phyloP scores from a whole-genome alignment of 2,329 filamentous ascomycete species.

The Fusarium stilboides region DNA sequence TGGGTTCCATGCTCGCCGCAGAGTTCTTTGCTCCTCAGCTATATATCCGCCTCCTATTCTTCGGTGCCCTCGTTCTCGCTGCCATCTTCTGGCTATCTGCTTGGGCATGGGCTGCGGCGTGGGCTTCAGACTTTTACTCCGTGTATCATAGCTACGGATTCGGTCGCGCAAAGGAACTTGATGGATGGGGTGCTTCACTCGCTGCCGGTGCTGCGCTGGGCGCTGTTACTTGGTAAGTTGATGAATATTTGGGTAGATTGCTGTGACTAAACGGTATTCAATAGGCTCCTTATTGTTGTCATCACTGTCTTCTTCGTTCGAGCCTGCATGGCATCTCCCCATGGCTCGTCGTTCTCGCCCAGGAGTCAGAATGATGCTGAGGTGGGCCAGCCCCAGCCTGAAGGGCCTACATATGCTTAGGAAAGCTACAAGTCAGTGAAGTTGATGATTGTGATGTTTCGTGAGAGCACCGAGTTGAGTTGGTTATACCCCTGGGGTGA shows the following conservation, averaged over 20 bases:
- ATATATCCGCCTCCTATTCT: conserved; percentile 55
- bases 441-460: neutral
- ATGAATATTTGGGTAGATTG: too few species aligned
- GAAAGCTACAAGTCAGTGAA: neutral
- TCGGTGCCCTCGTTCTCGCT: conserved; percentile 56
- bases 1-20: conserved; percentile 56
- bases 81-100: conserved; percentile 62
- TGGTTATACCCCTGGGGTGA: neutral
- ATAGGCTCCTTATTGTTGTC: conserved; percentile 58
- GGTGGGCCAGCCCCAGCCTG: conserved; percentile 33
- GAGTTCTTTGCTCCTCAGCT: conserved; percentile 55
- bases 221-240: conserved; percentile 58
- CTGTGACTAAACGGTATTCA: neutral
- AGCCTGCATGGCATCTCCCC: conserved; percentile 49
- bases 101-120: conserved; percentile 57
- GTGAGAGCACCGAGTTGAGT: neutral
- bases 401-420: conserved; percentile 5
- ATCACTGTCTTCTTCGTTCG: conserved; percentile 58
- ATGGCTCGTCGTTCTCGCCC: conserved; percentile 28
- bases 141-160: conserved; percentile 42
- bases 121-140: conserved; percentile 50
- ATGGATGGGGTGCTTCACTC: conserved; percentile 49
- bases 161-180: conserved; percentile 37
- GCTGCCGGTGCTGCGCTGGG: conserved; percentile 60
- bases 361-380: conserved; percentile 27